Conservation (phyloP, 139 green algal species). For the Spirogloea muscicola region DNA sequence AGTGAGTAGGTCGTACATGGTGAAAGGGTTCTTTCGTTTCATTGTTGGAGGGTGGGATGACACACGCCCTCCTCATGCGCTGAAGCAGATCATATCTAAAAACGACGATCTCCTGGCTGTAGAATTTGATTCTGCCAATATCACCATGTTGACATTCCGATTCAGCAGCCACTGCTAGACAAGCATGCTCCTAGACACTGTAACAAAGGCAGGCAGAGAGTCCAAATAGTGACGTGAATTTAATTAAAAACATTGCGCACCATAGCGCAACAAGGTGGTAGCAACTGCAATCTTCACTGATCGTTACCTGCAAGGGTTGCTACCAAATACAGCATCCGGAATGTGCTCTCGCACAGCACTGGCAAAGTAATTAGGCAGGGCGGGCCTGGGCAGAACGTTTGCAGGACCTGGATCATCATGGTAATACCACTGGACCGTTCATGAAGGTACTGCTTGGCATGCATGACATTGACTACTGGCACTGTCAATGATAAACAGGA, state of each 20-base stretch:
- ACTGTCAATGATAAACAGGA: too few relatives aligned
- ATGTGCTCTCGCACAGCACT: slow-evolving; percentile 52
- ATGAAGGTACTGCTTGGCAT: too few relatives aligned
- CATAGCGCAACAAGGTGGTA: too few relatives aligned
- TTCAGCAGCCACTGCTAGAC: too few relatives aligned
- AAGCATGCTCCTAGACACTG: too few relatives aligned
- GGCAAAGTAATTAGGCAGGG: slow-evolving; percentile 62
- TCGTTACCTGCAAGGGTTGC: slow-evolving; percentile 78
- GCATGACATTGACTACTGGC: too few relatives aligned
- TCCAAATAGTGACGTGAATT: too few relatives aligned
- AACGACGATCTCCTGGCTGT: slow-evolving; percentile 63
- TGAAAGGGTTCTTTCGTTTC: slow-evolving; percentile 36
- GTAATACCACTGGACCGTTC: too few relatives aligned
- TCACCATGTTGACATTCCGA: neutral
- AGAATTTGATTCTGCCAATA: slow-evolving; percentile 48
- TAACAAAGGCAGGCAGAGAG: too few relatives aligned
- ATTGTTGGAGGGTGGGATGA: slow-evolving; percentile 45
- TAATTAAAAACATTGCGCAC: too few relatives aligned
- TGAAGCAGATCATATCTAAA: slow-evolving; percentile 68
- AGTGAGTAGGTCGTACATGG: slow-evolving; percentile 28
- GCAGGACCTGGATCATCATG: slow-evolving; percentile 30
- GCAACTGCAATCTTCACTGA: too few relatives aligned
- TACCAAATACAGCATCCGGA: slow-evolving; percentile 64
- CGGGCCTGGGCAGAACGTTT: slow-evolving; percentile 65
- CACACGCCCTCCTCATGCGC: slow-evolving; percentile 57